phyloP scores from a whole-genome alignment of 2,329 filamentous ascomycete species.

The Aureobasidium zeae region DNA sequence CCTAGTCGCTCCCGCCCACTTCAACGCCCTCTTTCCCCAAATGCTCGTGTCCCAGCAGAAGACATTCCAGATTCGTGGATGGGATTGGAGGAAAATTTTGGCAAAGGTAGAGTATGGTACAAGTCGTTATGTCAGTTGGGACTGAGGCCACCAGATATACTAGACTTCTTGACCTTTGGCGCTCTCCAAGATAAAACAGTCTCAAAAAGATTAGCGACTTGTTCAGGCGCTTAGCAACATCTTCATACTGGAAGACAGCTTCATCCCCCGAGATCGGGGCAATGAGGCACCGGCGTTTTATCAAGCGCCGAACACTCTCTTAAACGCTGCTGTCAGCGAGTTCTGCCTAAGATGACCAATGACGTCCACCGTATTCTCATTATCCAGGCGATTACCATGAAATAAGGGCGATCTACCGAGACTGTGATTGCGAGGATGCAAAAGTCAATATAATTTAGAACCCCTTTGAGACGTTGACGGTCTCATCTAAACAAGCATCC shows the following conservation, averaged over 20 bases:
- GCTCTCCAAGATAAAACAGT: background rate
- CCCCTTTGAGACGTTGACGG: background rate
- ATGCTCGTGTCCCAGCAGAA: slow-evolving; percentile 3
- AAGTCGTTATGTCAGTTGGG: background rate
- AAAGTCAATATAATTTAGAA: background rate
- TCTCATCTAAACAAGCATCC: background rate
- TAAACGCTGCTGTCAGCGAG: background rate
- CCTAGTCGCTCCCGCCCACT: slow-evolving; percentile 10
- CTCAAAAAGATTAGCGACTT: background rate
- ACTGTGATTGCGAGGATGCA: slow-evolving; percentile 2
- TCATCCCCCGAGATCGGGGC: background rate
- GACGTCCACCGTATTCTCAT: background rate
- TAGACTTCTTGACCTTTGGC: background rate
- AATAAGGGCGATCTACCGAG: background rate
- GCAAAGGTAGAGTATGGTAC: background rate
- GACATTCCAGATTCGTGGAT: background rate
- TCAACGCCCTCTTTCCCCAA: slow-evolving; percentile 4
- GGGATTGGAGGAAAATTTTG: background rate
- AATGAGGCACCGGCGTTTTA: background rate
- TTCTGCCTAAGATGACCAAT: background rate
- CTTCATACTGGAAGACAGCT: background rate
- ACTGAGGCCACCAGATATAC: background rate
- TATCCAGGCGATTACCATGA: background rate
- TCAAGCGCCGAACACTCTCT: background rate
- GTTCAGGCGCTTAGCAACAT: background rate